phyloP scores from a whole-genome alignment of 495 filamentous ascomycete genomes.

The Penicillium mononematosum region DNA sequence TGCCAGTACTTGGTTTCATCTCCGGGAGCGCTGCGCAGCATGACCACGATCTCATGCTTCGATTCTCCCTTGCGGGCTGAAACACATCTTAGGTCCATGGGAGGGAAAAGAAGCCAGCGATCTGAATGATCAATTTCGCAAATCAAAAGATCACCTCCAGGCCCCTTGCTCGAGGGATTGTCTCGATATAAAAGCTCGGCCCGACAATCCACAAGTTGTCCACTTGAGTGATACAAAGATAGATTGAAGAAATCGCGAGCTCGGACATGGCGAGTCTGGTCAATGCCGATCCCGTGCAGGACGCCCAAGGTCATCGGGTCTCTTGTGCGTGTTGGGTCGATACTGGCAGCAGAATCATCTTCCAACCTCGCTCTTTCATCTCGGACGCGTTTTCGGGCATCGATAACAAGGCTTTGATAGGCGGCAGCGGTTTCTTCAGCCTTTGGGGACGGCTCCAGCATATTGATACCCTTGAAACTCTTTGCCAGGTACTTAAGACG shows the following conservation, averaged over 20 bases:
- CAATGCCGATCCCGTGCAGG: slow-evolving; percentile 65
- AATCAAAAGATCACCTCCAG: slow-evolving; percentile 79
- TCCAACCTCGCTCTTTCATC: slow-evolving; percentile 86
- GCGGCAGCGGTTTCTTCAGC: slow-evolving; percentile 54
- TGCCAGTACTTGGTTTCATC: slow-evolving; percentile 61
- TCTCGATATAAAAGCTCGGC: slow-evolving; percentile 88
- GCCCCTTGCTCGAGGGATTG: slow-evolving; percentile 55
- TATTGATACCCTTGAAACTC: slow-evolving; percentile 50
- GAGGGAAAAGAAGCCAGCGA: slow-evolving; percentile 89
- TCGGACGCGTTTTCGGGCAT: slow-evolving; percentile 72
- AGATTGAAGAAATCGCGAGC: slow-evolving; percentile 89
- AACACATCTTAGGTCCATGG: slow-evolving; percentile 63
- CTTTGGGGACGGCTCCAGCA: slow-evolving; percentile 55
- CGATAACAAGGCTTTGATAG: slow-evolving; percentile 71
- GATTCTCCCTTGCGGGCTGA: slow-evolving; percentile 78
- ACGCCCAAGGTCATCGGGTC: slow-evolving; percentile 74
- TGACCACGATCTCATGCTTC: slow-evolving; percentile 70
- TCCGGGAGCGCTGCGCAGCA: slow-evolving; percentile 61
- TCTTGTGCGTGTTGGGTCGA: slow-evolving; percentile 74
- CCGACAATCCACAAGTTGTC: slow-evolving; percentile 81
- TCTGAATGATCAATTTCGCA: slow-evolving; percentile 76
- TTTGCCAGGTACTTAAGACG: slow-evolving; percentile 85
- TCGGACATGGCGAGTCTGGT: slow-evolving; percentile 70
- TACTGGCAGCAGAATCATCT: slow-evolving; percentile 82
- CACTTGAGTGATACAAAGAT: slow-evolving; percentile 82